phyloP scores from a whole-genome alignment of 305 asterid species.

The Withania somnifera region DNA sequence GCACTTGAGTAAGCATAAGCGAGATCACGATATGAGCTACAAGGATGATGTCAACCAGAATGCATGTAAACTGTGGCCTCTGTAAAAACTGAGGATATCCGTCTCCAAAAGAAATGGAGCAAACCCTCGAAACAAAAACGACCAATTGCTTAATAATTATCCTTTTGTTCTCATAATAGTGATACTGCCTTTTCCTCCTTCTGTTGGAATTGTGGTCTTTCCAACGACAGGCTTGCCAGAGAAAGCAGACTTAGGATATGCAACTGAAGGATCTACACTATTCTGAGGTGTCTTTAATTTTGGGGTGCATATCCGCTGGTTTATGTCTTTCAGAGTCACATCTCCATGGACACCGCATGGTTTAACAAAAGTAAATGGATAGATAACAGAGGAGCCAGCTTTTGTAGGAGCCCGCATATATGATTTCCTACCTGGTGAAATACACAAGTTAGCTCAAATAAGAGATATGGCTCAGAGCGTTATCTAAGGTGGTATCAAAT shows the following conservation, averaged over 20 bases:
- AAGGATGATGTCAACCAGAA: conserved; percentile 5
- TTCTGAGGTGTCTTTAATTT: conserved; percentile 31
- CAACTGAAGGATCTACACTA: conserved; percentile 35
- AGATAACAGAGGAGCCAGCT: conserved; percentile 47
- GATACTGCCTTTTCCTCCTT: conserved; percentile 91
- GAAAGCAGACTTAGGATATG: conserved; percentile 69
- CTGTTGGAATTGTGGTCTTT: conserved; percentile 78
- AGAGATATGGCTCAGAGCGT: neutral
- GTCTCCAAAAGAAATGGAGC: conserved; percentile 6
- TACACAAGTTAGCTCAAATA: neutral
- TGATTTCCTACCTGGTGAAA: conserved; percentile 57
- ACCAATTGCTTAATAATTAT: conserved; percentile 10
- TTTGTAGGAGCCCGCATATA: conserved; percentile 53
- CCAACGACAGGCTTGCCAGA: conserved; percentile 93
- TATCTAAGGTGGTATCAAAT: neutral
- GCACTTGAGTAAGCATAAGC: neutral
- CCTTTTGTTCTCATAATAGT: conserved; percentile 85
- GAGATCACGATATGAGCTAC: conserved; percentile 10
- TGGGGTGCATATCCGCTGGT: conserved; percentile 58
- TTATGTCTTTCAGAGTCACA: conserved; percentile 79
- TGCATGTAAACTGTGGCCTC: conserved; percentile 7
- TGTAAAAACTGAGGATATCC: neutral
- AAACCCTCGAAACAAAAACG: neutral
- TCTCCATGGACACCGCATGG: conserved; percentile 77
- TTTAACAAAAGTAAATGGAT: conserved; percentile 73